phyloP scores from a whole-genome alignment of 1,284 basidiomycete species.

The Sphagnurus paluster region DNA sequence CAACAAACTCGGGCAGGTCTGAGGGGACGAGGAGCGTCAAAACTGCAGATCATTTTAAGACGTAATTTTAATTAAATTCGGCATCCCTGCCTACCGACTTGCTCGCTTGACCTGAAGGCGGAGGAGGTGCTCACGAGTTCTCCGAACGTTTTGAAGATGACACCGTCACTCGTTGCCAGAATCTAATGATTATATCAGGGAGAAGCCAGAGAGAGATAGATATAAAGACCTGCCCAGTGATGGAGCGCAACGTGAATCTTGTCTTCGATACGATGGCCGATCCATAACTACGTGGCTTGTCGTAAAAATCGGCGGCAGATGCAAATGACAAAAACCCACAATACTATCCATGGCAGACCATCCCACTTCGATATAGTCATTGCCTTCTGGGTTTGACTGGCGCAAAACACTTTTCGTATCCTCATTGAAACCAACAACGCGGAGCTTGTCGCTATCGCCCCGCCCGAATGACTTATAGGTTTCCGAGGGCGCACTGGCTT shows the following conservation, averaged over 20 bases:
- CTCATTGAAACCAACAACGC: slow-evolving; percentile 5
- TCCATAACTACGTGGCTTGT: slow-evolving; percentile 1
- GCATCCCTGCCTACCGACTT: slow-evolving; percentile 1
- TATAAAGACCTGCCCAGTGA: slow-evolving; percentile 1
- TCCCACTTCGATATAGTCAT: slow-evolving; percentile 5
- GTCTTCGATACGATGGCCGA: slow-evolving; percentile 5
- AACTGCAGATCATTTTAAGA: background rate
- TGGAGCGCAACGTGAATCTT: slow-evolving; percentile 4
- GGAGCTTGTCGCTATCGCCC: background rate
- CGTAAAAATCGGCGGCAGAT: background rate
- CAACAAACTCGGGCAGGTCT: background rate
- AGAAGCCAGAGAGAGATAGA: no score
- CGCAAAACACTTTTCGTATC: slow-evolving; percentile 8
- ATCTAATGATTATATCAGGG: no score
- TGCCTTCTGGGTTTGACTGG: background rate
- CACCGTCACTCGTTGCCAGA: slow-evolving; percentile 5
- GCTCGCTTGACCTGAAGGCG: background rate
- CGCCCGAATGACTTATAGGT: background rate
- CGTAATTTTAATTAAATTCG: no score
- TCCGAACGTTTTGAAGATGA: slow-evolving; percentile 5
- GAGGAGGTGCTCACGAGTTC: background rate
- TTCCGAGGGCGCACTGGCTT: background rate
- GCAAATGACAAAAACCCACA: background rate
- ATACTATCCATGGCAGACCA: slow-evolving; percentile 3
- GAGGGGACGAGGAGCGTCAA: slow-evolving; percentile 5